These are phyloP conservation scores for Gremmenia infestans DNA, from an alignment of 2,329 filamentous ascomycete species.

Conservation along the genomic window DNA sequence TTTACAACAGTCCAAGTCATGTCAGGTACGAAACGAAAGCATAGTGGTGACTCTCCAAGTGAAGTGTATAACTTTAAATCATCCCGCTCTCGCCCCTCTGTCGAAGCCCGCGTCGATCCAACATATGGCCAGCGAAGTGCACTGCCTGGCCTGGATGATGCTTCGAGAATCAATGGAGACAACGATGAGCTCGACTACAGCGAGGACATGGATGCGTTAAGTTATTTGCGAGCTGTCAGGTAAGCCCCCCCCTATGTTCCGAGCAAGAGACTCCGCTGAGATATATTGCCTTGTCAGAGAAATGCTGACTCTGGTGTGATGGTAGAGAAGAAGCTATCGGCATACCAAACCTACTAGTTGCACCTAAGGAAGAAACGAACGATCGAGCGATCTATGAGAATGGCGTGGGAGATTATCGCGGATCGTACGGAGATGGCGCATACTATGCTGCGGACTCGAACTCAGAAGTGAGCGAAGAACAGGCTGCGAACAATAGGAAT, in stretches of 20 bases:
- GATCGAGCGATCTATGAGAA: slow-evolving; percentile 44
- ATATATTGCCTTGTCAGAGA: slow-evolving; percentile 6
- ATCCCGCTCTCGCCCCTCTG: slow-evolving; percentile 13
- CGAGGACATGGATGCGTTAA: slow-evolving; percentile 59
- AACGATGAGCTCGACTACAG: slow-evolving; percentile 63
- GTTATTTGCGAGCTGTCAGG: slow-evolving; percentile 68
- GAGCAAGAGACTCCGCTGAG: slow-evolving; percentile 37
- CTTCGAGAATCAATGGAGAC: slow-evolving; percentile 27
- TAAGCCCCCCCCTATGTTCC: slow-evolving; percentile 37
- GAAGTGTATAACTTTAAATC: slow-evolving; percentile 20
- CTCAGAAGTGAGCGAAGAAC: slow-evolving; percentile 25
- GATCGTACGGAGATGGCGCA: slow-evolving; percentile 73
- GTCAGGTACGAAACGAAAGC: slow-evolving; percentile 22
- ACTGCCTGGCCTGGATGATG: slow-evolving; percentile 57
- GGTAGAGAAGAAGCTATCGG: slow-evolving; percentile 67
- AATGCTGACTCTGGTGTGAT: slow-evolving; percentile 36
- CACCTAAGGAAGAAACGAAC: slow-evolving; percentile 42
- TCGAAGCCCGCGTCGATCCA: slow-evolving; percentile 45
- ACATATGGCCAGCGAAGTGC: slow-evolving; percentile 68
- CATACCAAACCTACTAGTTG: slow-evolving; percentile 68
- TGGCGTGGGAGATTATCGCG: slow-evolving; percentile 49
- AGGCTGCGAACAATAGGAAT: slow-evolving; percentile 41
- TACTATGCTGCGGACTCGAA: slow-evolving; percentile 58
- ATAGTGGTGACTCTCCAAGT: slow-evolving; percentile 10
- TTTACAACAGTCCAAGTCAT: slow-evolving; percentile 1